These are phyloP conservation scores for Nicotiana sylvestris DNA, from an alignment of 257 asterid species.

Conservation along the genomic window DNA sequence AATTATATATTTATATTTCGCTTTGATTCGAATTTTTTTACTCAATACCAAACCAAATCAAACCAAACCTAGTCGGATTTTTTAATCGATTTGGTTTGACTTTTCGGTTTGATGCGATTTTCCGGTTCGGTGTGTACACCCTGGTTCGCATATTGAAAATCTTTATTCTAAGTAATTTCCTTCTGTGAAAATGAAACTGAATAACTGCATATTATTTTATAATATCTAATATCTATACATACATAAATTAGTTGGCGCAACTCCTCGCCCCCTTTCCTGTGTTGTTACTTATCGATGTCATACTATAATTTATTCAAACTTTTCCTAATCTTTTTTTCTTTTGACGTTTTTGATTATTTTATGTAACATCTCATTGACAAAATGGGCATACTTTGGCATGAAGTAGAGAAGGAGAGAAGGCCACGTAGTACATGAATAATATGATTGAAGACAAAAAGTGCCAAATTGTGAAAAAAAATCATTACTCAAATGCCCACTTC, in stretches of 20 bases:
- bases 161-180: background rate
- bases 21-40: too few species aligned
- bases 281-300: background rate
- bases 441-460: slow-evolving; percentile 12
- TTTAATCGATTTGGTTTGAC: too few species aligned
- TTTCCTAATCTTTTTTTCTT: background rate
- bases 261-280: too few species aligned
- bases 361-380: background rate
- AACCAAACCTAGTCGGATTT: too few species aligned
- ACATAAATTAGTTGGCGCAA: too few species aligned
- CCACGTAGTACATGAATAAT: slow-evolving; percentile 23
- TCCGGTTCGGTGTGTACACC: too few species aligned
- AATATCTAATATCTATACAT: too few species aligned
- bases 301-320: background rate
- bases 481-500: background rate
- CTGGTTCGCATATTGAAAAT: background rate
- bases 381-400: background rate
- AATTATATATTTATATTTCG: too few species aligned
- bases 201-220: background rate
- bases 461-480: background rate
- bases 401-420: slow-evolving; percentile 29
- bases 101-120: too few species aligned
- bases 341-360: background rate
- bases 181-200: background rate
- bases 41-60: too few species aligned